Evolutionary conservation across 345 rosid species (phyloP).

Genomic region (Gossypium mustelinum): DNA sequence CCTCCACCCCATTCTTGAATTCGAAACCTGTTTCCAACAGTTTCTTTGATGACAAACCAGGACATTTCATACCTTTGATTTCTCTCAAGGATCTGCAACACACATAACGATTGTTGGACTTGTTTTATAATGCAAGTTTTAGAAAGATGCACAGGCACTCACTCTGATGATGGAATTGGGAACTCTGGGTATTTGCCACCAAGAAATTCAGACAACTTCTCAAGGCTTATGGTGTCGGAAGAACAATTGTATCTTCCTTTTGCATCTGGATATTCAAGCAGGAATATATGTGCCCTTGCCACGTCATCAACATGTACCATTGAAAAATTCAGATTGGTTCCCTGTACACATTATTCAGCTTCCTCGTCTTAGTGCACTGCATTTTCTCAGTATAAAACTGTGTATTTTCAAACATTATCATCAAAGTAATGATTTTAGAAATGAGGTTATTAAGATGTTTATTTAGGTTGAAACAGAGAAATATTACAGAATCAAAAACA

Average conservation of each 20-base stretch:
- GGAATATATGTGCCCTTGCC: neutral
- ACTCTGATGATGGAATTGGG: neutral
- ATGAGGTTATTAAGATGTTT: neutral
- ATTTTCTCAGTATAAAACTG: too few species aligned
- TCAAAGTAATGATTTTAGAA: too few species aligned
- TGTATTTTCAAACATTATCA: too few species aligned
- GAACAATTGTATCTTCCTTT: constrained; percentile 42
- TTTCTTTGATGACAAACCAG: constrained; percentile 28
- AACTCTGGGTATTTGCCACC: constrained; percentile 29
- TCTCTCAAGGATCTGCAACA: neutral
- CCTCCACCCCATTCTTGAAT: constrained; percentile 16
- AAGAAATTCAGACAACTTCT: constrained; percentile 25
- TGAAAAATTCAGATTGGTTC: neutral
- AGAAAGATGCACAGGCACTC: neutral
- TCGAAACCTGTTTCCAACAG: constrained; percentile 25
- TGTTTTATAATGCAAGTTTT: neutral
- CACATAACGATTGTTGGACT: too few species aligned
- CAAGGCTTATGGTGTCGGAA: constrained; percentile 6
- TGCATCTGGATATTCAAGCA: constrained; percentile 25
- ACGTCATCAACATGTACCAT: constrained; percentile 21
- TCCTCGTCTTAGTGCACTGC: too few species aligned
- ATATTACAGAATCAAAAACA: neutral
- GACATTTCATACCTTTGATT: neutral
- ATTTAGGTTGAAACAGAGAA: neutral
- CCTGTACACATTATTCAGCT: neutral